Conservation (phyloP, 2,329 filamentous ascomycete species). For the Metarhizium rileyi region DNA sequence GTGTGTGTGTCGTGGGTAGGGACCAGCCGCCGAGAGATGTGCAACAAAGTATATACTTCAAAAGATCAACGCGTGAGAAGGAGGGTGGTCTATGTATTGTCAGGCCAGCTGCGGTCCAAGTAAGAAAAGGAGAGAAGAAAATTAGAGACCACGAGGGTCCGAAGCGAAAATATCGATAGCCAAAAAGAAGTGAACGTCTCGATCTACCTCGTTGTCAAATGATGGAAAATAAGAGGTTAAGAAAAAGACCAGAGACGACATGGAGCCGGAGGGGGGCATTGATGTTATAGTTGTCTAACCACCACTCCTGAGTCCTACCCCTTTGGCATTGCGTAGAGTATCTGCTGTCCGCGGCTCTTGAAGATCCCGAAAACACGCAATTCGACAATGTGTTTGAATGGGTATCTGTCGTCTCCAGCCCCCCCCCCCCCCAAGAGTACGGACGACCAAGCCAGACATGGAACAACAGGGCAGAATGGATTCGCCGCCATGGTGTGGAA, state of each 20-base stretch:
- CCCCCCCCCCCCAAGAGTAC: too few species aligned
- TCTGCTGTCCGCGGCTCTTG: background rate
- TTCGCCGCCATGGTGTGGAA: background rate
- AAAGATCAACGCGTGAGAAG: background rate
- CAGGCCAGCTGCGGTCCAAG: constrained; percentile 3
- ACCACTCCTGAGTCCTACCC: too few species aligned
- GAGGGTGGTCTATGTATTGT: background rate
- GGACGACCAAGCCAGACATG: background rate
- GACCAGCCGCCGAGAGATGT: background rate
- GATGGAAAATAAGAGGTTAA: background rate
- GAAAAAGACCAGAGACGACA: background rate
- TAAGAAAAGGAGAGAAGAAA: background rate
- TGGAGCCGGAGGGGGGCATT: background rate
- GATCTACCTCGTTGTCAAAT: too few species aligned
- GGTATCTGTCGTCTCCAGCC: background rate
- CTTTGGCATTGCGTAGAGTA: background rate
- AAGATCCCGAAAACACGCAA: background rate
- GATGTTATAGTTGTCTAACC: too few species aligned
- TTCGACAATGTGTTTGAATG: background rate
- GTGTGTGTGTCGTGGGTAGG: background rate
- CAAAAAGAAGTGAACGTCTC: background rate
- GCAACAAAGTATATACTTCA: background rate
- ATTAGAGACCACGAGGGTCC: background rate
- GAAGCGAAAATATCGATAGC: too few species aligned
- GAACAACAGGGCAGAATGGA: too few species aligned